Conservation (phyloP, 2,329 filamentous ascomycete genomes). For the Colletotrichum sp. region DNA sequence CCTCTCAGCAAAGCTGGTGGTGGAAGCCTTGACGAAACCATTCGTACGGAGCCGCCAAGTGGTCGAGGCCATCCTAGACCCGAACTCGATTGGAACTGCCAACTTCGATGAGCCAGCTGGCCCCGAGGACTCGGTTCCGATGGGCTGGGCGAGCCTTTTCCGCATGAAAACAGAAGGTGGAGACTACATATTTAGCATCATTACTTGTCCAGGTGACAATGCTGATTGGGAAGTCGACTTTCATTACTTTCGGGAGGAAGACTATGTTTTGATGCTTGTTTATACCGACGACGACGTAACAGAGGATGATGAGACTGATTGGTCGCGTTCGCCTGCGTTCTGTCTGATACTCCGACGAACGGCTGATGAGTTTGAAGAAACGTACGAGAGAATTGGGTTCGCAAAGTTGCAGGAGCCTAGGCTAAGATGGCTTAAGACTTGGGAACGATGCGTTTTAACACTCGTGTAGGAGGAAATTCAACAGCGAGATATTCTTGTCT, state of each 20-base stretch:
- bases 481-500: not conserved
- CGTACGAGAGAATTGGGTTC: not conserved
- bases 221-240: not conserved
- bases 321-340: not conserved
- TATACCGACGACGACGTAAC: not conserved
- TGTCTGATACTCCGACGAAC: not conserved
- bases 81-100: not conserved
- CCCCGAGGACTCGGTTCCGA: not conserved
- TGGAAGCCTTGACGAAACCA: not conserved
- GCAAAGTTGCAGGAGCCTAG: not conserved
- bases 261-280: not conserved
- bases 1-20: not conserved
- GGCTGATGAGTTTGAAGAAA: accelerated
- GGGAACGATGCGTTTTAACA: not conserved
- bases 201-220: not conserved
- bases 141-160: not conserved
- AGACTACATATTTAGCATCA: not conserved
- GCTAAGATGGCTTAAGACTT: not conserved
- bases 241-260: not conserved
- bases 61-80: not conserved
- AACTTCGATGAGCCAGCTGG: not conserved
- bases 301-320: not conserved
- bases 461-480: not conserved
- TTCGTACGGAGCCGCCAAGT: not conserved
- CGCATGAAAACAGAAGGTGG: not conserved